Percentiles rank a stretch among this genome's conserved stretches.
Conservation (phyloP, 805 yeast species). For the Babjeviella inositovora region DNA sequence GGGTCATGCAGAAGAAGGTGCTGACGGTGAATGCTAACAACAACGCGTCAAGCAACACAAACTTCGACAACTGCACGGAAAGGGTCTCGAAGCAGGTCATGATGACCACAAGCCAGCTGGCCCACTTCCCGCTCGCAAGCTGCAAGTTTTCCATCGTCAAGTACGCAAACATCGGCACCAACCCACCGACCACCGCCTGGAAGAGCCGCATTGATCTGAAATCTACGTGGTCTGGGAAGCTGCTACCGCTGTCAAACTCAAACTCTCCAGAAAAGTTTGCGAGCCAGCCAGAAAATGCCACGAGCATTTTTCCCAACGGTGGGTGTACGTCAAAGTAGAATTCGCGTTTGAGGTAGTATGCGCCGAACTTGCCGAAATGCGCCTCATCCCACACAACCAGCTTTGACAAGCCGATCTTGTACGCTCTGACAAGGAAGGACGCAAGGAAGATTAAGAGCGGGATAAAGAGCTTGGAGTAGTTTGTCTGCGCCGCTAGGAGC, state of each 20-base stretch:
- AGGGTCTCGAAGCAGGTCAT: constrained; percentile 55
- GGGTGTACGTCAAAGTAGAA: constrained; percentile 84
- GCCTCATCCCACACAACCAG: constrained; percentile 84
- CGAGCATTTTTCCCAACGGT: constrained; percentile 70
- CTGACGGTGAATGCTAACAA: constrained; percentile 60
- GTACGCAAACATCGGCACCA: constrained; percentile 58
- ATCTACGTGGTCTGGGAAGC: constrained; percentile 46
- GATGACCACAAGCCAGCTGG: constrained; percentile 44
- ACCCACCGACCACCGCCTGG: constrained; percentile 51
- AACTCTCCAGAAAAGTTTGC: constrained; percentile 79
- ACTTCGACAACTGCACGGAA: constrained; percentile 55
- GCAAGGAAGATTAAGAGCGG: constrained; percentile 15
- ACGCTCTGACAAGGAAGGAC: constrained; percentile 42
- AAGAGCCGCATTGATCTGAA: constrained; percentile 54
- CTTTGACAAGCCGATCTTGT: constrained; percentile 36
- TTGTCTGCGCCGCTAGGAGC: not conserved
- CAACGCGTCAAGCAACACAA: constrained; percentile 66
- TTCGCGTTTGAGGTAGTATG: constrained; percentile 63
- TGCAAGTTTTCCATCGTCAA: constrained; percentile 49
- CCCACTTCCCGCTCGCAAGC: constrained; percentile 19
- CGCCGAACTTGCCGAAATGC: constrained; percentile 78
- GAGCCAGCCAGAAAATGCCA: constrained; percentile 62
- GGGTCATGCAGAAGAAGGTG: constrained; percentile 44
- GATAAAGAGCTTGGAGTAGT: constrained; percentile 5
- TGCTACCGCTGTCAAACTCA: constrained; percentile 52